Evolutionary conservation across 768 basidiomycete genomes (phyloP).

Genomic region (Boletus sensibilis): DNA sequence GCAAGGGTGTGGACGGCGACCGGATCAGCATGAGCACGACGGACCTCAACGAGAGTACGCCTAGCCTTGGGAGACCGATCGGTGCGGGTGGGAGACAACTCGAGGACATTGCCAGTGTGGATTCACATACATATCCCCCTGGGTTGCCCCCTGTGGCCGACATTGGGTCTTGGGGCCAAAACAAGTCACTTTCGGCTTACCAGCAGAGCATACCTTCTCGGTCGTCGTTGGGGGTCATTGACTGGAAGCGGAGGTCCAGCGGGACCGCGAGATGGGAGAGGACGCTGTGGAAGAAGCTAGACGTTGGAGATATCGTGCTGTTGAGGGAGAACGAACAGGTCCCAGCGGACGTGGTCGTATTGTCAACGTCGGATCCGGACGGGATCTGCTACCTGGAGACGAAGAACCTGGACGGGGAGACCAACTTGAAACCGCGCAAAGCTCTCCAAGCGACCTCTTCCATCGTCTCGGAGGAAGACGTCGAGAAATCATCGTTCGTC

Average conservation of each 20-base stretch:
- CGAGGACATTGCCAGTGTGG: slow-evolving; percentile 68
- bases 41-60: slow-evolving; percentile 43
- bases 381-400: slow-evolving; percentile 95
- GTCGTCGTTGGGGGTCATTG: slow-evolving; percentile 70
- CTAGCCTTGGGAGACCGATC: slow-evolving; percentile 35
- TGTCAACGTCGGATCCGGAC: slow-evolving; percentile 89
- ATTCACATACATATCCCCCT: slow-evolving; percentile 67
- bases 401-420: slow-evolving; percentile 97
- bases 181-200: slow-evolving; percentile 44
- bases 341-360: slow-evolving; percentile 91
- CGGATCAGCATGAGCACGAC: slow-evolving; percentile 44
- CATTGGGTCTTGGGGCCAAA: slow-evolving; percentile 35
- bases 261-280: slow-evolving; percentile 89
- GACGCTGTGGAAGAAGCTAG: slow-evolving; percentile 97
- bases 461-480: slow-evolving; percentile 83
- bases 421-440: slow-evolving; percentile 87
- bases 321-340: slow-evolving; percentile 94
- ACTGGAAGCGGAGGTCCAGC: slow-evolving; percentile 64
- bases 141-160: slow-evolving; percentile 31
- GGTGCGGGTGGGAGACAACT: slow-evolving; percentile 52
- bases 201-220: slow-evolving; percentile 58
- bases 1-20: slow-evolving; percentile 37
- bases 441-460: slow-evolving; percentile 72
- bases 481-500: slow-evolving; percentile 82
- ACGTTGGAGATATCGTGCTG: slow-evolving; percentile 94